These are phyloP conservation scores for Solanum microdontum DNA, from an alignment of 257 asterid species.

Conservation along the genomic window DNA sequence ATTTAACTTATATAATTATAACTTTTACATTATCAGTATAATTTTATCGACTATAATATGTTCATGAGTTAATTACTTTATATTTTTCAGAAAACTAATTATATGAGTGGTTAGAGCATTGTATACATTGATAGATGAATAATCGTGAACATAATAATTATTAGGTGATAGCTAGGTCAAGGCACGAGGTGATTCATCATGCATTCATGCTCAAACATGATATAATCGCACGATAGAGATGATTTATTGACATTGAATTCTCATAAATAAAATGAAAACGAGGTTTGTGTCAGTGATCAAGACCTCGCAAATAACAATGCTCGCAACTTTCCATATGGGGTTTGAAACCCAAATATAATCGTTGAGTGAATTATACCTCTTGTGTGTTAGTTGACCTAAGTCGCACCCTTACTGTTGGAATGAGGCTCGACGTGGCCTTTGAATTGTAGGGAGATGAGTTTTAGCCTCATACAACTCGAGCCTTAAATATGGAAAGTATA, in stretches of 20 bases:
- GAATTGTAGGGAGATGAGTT: constrained; percentile 3
- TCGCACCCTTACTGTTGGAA: background rate
- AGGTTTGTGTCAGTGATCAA: background rate
- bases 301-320: background rate
- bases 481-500: background rate
- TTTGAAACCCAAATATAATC: background rate
- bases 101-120: background rate
- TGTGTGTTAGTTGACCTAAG: background rate
- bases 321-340: background rate
- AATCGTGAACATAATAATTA: background rate
- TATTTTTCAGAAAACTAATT: background rate
- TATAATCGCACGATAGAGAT: background rate
- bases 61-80: background rate
- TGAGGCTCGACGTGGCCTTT: background rate
- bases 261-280: background rate
- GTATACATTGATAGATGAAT: background rate
- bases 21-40: background rate
- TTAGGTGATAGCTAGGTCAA: background rate
- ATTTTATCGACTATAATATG: background rate
- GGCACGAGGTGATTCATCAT: background rate
- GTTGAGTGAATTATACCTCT: background rate
- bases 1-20: background rate
- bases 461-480: background rate
- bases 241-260: background rate
- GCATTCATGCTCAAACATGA: background rate